Percentiles rank a stretch among this genome's conserved stretches.
These are phyloP conservation scores for Zymoseptoria tritici DNA, from an alignment of 2,329 filamentous ascomycete genomes.

Conservation along the genomic window DNA sequence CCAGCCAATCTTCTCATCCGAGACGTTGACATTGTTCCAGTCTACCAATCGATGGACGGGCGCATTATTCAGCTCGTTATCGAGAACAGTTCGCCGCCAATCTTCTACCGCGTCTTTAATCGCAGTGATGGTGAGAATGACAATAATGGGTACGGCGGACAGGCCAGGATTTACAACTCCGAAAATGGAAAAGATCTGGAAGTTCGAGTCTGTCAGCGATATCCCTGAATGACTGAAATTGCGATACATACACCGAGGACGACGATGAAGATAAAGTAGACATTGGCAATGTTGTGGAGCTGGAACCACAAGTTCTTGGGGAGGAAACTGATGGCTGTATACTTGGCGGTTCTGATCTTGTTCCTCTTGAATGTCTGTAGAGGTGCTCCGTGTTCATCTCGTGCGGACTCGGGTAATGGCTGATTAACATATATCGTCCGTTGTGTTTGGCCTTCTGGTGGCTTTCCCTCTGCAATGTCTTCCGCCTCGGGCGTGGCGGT, in stretches of 20 bases:
- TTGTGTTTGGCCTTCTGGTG: conserved; percentile 33
- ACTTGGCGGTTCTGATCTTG: conserved; percentile 97
- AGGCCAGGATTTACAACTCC: conserved; percentile 84
- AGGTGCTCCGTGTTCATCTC: conserved; percentile 75
- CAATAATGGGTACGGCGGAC: conserved; percentile 83
- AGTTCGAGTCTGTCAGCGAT: conserved; percentile 9
- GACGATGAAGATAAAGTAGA: conserved; percentile 95
- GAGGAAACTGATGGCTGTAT: conserved; percentile 88
- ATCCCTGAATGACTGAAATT: not conserved
- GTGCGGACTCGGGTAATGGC: conserved; percentile 64
- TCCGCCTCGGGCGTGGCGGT: conserved; percentile 30
- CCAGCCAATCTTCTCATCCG: conserved; percentile 72
- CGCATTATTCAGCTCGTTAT: conserved; percentile 93
- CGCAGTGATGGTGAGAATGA: conserved; percentile 80
- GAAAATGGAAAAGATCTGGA: conserved; percentile 84
- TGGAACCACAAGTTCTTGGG: conserved; percentile 97
- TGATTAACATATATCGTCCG: conserved; percentile 78
- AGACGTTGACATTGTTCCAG: conserved; percentile 89
- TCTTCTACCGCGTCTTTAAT: conserved; percentile 96
- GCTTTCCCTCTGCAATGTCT: conserved; percentile 17
- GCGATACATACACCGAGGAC: conserved; percentile 73
- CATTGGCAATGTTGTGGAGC: conserved; percentile 97
- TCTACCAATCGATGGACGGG: conserved; percentile 82
- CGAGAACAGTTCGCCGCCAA: conserved; percentile 81
- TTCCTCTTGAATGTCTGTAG: conserved; percentile 68